Conservation (phyloP, 441 rosid species). For the Jatropha podagrica region DNA sequence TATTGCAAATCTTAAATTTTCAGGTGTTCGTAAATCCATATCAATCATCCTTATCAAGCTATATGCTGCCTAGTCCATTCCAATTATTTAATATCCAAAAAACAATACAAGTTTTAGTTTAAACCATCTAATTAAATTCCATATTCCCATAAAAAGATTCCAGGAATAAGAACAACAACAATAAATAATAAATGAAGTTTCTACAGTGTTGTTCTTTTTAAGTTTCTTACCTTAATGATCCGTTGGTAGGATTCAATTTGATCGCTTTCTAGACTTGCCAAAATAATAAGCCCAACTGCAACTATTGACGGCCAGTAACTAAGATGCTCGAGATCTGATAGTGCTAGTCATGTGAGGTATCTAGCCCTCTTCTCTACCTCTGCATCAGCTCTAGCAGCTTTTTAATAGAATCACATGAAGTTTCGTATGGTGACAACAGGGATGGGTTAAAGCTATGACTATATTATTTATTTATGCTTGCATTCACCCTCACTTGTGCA, state of each 20-base stretch:
- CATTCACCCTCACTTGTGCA: no score
- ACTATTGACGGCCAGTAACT: conserved; percentile 84
- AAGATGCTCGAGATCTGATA: conserved; percentile 69
- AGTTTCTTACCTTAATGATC: conserved; percentile 59
- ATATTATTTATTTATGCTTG: no score
- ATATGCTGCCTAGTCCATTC: not conserved
- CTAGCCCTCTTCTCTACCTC: conserved; percentile 63
- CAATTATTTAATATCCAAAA: not conserved
- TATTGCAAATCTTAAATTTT: not conserved
- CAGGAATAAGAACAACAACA: no score
- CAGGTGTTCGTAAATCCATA: not conserved
- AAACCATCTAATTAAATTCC: not conserved
- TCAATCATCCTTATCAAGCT: not conserved
- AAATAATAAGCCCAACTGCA: conserved; percentile 76
- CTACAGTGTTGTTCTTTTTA: not conserved
- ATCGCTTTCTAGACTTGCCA: conserved; percentile 54
- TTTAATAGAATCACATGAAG: conserved; percentile 74
- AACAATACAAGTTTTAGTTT: not conserved
- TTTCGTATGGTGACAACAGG: no score
- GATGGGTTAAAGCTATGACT: no score
- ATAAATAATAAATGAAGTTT: no score
- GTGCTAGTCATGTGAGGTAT: conserved; percentile 59
- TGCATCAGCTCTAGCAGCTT: conserved; percentile 72
- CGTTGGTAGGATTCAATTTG: conserved; percentile 46
- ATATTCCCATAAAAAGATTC: not conserved